These are phyloP conservation scores for Cyclotella kingstonii DNA, from an alignment of 108 stramenopile species.

Conservation along the genomic window DNA sequence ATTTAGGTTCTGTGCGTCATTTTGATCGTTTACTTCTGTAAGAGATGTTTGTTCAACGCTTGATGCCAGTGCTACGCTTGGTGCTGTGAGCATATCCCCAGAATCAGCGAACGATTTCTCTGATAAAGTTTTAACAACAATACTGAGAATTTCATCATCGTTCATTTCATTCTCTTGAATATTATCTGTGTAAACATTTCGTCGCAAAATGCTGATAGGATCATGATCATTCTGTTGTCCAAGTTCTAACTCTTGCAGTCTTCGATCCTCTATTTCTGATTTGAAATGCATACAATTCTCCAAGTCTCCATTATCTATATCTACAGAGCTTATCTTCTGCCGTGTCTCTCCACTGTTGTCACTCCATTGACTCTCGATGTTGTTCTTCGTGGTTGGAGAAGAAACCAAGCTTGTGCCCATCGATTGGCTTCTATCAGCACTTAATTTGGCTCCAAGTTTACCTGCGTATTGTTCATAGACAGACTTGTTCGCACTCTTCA, in stretches of 20 bases:
- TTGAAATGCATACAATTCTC: slow-evolving; percentile 39
- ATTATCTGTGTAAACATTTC: slow-evolving; percentile 43
- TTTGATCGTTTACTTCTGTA: too few relatives aligned
- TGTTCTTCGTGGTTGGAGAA: neutral
- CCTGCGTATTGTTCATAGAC: slow-evolving; percentile 37
- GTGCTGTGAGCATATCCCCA: neutral
- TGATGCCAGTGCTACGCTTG: slow-evolving; percentile 5
- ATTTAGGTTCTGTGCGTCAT: too few relatives aligned
- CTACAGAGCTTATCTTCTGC: slow-evolving; percentile 23
- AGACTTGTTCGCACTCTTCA: neutral
- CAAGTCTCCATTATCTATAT: slow-evolving; percentile 13
- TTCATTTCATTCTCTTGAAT: slow-evolving; percentile 48
- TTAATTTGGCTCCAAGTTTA: slow-evolving; percentile 28
- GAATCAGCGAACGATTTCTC: slow-evolving; percentile 30
- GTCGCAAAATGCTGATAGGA: slow-evolving; percentile 39
- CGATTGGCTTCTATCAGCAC: slow-evolving; percentile 13
- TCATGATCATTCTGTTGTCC: slow-evolving; percentile 27
- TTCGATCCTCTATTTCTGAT: slow-evolving; percentile 20
- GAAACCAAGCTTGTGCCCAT: neutral
- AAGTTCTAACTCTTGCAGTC: slow-evolving; percentile 21
- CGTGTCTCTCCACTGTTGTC: neutral
- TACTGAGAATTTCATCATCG: slow-evolving; percentile 72
- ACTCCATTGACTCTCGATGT: neutral
- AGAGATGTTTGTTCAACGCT: too few relatives aligned
- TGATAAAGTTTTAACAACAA: slow-evolving; percentile 50